phyloP scores from a whole-genome alignment of 139 green algal genomes.

The Tetradesmus lagerheimii region DNA sequence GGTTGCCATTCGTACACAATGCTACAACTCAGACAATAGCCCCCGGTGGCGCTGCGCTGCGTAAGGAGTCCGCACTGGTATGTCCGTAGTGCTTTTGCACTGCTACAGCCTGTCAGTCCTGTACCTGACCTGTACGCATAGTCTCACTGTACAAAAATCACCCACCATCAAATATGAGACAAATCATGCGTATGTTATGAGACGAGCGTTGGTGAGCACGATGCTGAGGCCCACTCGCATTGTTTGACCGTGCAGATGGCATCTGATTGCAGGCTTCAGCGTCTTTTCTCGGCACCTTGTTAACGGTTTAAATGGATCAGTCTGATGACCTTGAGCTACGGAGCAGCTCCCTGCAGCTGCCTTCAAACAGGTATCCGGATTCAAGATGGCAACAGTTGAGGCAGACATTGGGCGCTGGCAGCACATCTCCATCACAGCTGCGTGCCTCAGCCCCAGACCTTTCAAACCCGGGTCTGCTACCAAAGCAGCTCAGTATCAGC shows the following conservation, averaged over 20 bases:
- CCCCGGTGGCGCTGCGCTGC: background rate
- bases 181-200: too few relatives aligned
- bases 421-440: background rate
- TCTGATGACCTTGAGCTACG: background rate
- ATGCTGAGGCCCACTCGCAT: too few relatives aligned
- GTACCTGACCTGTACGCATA: too few relatives aligned
- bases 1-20: too few relatives aligned
- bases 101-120: background rate
- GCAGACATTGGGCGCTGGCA: slow-evolving; percentile 1
- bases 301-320: background rate
- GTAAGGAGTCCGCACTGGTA: background rate
- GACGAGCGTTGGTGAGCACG: too few relatives aligned
- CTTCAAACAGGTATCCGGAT: background rate
- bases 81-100: background rate
- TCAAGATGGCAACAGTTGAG: slow-evolving; percentile 39
- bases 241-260: background rate
- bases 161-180: too few relatives aligned
- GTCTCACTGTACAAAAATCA: too few relatives aligned
- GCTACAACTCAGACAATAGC: too few relatives aligned
- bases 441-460: background rate
- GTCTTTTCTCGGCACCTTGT: background rate
- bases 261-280: background rate
- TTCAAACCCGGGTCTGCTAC: background rate
- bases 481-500: background rate
- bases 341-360: background rate